A percentile compares a stretch with the other conserved stretches of the same genome.
These are phyloP conservation scores for Colletotrichum tamarilloi DNA, from an alignment of 2,329 filamentous ascomycete genomes.

Conservation along the genomic window DNA sequence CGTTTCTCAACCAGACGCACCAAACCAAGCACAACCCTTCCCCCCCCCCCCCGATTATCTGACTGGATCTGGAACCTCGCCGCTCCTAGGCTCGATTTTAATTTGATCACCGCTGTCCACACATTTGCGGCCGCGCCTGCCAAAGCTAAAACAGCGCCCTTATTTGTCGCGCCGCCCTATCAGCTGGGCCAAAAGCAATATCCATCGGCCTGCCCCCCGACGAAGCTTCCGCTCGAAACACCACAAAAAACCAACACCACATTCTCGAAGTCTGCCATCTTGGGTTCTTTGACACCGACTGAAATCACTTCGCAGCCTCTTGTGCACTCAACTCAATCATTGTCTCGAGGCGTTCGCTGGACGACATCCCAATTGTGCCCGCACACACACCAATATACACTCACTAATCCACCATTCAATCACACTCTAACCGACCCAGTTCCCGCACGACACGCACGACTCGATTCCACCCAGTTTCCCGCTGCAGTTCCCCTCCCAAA, in stretches of 20 bases:
- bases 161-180: constrained; percentile 29
- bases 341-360: constrained; percentile 35
- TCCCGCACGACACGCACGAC: constrained; percentile 17
- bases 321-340: neutral
- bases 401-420: constrained; percentile 4
- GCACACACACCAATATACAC: neutral
- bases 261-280: constrained; percentile 35
- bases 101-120: constrained; percentile 33
- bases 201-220: constrained; percentile 20
- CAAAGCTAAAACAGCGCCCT: constrained; percentile 33
- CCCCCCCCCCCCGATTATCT: constrained; percentile 10
- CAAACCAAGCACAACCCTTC: neutral
- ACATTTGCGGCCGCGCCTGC: constrained; percentile 32
- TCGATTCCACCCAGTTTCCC: constrained; percentile 10
- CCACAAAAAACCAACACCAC: constrained; percentile 30
- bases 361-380: constrained; percentile 29
- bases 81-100: constrained; percentile 31
- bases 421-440: constrained; percentile 13
- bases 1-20: neutral
- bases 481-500: neutral
- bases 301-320: neutral
- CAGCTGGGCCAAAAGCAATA: constrained; percentile 26
- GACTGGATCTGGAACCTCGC: constrained; percentile 34
- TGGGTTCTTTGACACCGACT: constrained; percentile 8
- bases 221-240: constrained; percentile 34